Evolutionary conservation across 257 asterid genomes (phyloP).

Genomic region (Solanum pennellii): DNA sequence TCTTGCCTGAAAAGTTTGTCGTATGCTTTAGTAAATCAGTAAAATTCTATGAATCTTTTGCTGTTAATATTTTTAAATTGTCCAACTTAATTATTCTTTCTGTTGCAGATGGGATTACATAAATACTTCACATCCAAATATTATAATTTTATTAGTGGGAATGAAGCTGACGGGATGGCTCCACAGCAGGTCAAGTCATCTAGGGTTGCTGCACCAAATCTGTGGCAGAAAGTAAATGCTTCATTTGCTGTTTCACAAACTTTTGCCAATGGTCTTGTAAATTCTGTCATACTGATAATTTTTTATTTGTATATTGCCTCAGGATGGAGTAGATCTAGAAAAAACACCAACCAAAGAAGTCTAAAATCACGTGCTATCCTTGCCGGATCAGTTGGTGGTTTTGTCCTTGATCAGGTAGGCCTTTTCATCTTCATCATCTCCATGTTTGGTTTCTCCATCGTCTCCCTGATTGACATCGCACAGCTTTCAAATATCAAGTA

Average conservation of each 20-base stretch:
- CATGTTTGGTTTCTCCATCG: neutral
- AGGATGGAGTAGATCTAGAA: conserved; percentile 65
- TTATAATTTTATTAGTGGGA: conserved; percentile 51
- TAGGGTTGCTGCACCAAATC: conserved; percentile 24
- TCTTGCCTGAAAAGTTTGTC: neutral
- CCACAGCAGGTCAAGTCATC: conserved; percentile 48
- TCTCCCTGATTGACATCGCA: neutral
- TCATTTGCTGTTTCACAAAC: neutral
- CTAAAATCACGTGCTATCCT: conserved; percentile 50
- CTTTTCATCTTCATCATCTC: neutral
- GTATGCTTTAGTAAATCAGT: neutral
- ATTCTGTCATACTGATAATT: neutral
- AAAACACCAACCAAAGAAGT: conserved; percentile 35
- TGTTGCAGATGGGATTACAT: conserved; percentile 75
- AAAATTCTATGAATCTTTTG: neutral
- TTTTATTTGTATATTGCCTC: conserved; percentile 5
- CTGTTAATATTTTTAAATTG: neutral
- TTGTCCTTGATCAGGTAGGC: conserved; percentile 70
- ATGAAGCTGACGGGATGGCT: conserved; percentile 74
- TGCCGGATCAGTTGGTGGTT: conserved; percentile 66
- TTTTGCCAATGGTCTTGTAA: neutral
- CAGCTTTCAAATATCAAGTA: neutral
- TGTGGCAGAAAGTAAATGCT: conserved; percentile 47
- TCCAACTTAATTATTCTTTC: neutral
- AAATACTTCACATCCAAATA: conserved; percentile 81